Evolutionary conservation across 495 filamentous ascomycete genomes (phyloP).

Genomic region (Penicillium verhagenii): DNA sequence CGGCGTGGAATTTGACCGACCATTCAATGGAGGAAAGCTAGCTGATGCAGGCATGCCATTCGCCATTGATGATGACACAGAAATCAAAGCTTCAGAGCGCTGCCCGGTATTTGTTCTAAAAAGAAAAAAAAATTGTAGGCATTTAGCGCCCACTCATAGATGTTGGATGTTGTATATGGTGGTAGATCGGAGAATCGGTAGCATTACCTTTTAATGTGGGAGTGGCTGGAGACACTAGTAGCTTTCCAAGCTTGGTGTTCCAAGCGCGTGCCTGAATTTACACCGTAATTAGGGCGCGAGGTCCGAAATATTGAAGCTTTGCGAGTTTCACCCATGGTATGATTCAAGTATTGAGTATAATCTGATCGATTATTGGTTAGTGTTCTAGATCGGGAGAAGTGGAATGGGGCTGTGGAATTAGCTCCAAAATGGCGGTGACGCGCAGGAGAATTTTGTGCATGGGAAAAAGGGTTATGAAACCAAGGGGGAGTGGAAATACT

Average conservation of each 20-base stretch:
- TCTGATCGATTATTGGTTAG: conserved; percentile 3
- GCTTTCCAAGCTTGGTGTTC: conserved; percentile 4
- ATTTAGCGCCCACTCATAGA: conserved; percentile 12
- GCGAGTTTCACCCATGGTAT: conserved; percentile 13
- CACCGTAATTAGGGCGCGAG: neutral
- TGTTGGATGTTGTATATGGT: neutral
- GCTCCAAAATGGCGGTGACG: conserved; percentile 9
- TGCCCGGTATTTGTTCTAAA: conserved; percentile 14
- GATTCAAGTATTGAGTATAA: conserved; percentile 1
- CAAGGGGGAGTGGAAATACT: too few relatives aligned
- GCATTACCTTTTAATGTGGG: neutral
- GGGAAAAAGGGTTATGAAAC: neutral
- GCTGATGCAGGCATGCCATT: conserved; percentile 24
- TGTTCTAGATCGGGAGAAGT: neutral
- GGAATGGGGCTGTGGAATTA: conserved; percentile 2
- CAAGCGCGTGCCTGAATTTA: neutral
- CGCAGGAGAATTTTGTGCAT: neutral
- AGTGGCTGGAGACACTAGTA: neutral
- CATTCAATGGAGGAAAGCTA: conserved; percentile 19
- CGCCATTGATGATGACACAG: conserved; percentile 23
- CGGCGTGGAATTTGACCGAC: conserved; percentile 21
- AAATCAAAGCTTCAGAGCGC: conserved; percentile 16
- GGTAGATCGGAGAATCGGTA: neutral
- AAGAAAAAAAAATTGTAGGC: too few relatives aligned
- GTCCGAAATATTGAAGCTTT: neutral